phyloP scores from a whole-genome alignment of 257 asterid species.

The Paulownia fortunei region DNA sequence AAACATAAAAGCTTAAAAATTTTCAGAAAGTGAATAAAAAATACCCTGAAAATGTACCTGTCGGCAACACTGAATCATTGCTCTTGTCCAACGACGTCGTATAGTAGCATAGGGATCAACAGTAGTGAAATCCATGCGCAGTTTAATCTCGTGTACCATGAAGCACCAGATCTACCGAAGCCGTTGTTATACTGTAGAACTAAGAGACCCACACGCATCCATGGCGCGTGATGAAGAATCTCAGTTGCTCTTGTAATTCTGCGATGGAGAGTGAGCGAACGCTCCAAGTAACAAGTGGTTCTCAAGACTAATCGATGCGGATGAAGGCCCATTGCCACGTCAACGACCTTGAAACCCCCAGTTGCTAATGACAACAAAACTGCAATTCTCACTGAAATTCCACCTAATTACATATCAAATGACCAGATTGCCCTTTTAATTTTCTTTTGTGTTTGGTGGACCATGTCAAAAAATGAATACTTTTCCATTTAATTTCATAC shows the following conservation, averaged over 20 bases:
- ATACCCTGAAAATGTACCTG: background rate
- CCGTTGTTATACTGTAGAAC: background rate
- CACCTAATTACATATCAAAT: slow-evolving; percentile 16
- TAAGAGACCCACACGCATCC: background rate
- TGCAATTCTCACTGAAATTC: slow-evolving; percentile 8
- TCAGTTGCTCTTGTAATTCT: background rate
- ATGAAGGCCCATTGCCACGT: slow-evolving; percentile 8
- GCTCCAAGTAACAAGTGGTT: background rate
- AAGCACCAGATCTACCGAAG: background rate
- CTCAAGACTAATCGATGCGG: background rate
- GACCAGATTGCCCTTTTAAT: slow-evolving; percentile 19
- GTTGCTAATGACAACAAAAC: slow-evolving; percentile 10
- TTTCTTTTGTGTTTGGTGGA: too few relatives aligned
- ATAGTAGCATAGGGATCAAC: background rate
- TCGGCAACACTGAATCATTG: background rate
- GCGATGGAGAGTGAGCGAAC: background rate
- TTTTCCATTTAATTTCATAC: too few relatives aligned
- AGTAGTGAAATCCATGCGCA: background rate
- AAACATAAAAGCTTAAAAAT: background rate
- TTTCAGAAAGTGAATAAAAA: too few relatives aligned
- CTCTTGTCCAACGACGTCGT: background rate
- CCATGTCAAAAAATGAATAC: too few relatives aligned
- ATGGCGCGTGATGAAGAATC: background rate
- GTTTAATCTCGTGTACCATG: background rate
- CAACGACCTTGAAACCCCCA: background rate